Evolutionary conservation across 2,329 filamentous ascomycete genomes (phyloP).

Genomic region (Helotiales sp.): DNA sequence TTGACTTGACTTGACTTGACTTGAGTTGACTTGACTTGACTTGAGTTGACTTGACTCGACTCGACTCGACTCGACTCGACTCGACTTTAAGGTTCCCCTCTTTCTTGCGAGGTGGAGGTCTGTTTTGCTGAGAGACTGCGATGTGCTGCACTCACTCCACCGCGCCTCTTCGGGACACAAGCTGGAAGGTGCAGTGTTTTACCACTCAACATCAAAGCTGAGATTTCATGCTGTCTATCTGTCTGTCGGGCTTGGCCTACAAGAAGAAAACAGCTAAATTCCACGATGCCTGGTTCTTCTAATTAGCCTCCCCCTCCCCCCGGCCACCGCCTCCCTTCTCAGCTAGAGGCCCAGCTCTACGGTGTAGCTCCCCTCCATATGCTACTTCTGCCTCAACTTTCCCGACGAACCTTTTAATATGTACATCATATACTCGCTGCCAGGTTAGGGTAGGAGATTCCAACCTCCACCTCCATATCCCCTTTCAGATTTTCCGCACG

Average conservation of each 20-base stretch:
- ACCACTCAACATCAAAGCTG: background rate
- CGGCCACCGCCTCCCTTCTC: background rate
- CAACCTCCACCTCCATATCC: constrained; percentile 6
- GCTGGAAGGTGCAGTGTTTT: too few relatives aligned
- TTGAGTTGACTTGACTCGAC: too few relatives aligned
- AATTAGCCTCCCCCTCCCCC: background rate
- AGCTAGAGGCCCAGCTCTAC: background rate
- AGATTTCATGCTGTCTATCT: background rate
- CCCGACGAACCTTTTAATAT: constrained; percentile 22
- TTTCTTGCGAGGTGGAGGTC: background rate
- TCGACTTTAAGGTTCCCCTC: too few relatives aligned
- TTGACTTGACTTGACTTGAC: too few relatives aligned
- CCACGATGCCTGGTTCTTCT: background rate
- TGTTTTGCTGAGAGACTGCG: background rate
- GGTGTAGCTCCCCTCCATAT: background rate
- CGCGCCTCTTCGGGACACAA: too few relatives aligned
- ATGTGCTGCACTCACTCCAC: background rate
- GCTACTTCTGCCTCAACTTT: background rate
- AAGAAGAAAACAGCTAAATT: background rate
- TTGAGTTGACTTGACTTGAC: too few relatives aligned
- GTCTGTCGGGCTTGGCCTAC: background rate
- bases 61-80: too few relatives aligned
- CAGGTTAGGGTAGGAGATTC: constrained; percentile 17
- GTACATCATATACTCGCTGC: constrained; percentile 26
- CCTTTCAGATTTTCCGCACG: constrained; percentile 4